Percentiles rank a stretch among this genome's conserved stretches.
Evolutionary conservation across 2,329 filamentous ascomycete species (phyloP).

Genomic region (Colletotrichum noveboracense): DNA sequence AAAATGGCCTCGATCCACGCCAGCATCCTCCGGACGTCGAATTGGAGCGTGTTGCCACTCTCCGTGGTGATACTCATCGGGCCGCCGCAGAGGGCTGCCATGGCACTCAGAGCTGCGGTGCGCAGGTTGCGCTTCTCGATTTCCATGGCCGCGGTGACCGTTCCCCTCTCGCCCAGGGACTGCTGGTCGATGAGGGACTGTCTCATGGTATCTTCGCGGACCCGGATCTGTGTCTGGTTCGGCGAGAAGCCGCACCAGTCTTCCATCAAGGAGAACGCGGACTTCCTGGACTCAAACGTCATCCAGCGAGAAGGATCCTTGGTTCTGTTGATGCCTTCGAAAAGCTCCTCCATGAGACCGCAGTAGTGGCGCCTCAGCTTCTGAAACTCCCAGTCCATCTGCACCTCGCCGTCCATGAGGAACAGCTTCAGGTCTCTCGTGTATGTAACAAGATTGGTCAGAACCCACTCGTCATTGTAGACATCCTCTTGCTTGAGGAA

Average conservation of each 20-base stretch:
- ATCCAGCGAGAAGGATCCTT: slow-evolving; percentile 91
- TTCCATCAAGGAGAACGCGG: slow-evolving; percentile 95
- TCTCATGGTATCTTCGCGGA: slow-evolving; percentile 85
- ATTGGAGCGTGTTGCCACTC: slow-evolving; percentile 85
- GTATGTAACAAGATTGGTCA: slow-evolving; percentile 87
- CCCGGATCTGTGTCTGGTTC: slow-evolving; percentile 82
- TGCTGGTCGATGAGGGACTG: slow-evolving; percentile 85
- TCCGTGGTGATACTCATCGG: slow-evolving; percentile 89
- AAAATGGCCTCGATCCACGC: slow-evolving; percentile 97
- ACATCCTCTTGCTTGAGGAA: slow-evolving; percentile 82
- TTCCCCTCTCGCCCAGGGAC: slow-evolving; percentile 75
- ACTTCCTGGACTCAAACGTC: slow-evolving; percentile 95
- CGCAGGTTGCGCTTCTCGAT: slow-evolving; percentile 95
- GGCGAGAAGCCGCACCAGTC: slow-evolving; percentile 99
- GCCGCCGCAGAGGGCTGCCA: slow-evolving; percentile 89
- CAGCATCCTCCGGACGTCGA: slow-evolving; percentile 91
- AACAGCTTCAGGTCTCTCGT: slow-evolving; percentile 93
- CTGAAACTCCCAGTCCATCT: slow-evolving; percentile 94
- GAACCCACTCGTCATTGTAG: slow-evolving; percentile 86
- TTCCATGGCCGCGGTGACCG: slow-evolving; percentile 87
- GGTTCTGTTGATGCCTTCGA: slow-evolving; percentile 87
- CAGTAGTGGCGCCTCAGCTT: slow-evolving; percentile 93
- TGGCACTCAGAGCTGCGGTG: slow-evolving; percentile 89
- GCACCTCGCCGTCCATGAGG: slow-evolving; percentile 91
- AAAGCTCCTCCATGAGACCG: slow-evolving; percentile 89